Evolutionary conservation across 129 eudicot species (phyloP).

Genomic region (Glebionis coronaria): DNA sequence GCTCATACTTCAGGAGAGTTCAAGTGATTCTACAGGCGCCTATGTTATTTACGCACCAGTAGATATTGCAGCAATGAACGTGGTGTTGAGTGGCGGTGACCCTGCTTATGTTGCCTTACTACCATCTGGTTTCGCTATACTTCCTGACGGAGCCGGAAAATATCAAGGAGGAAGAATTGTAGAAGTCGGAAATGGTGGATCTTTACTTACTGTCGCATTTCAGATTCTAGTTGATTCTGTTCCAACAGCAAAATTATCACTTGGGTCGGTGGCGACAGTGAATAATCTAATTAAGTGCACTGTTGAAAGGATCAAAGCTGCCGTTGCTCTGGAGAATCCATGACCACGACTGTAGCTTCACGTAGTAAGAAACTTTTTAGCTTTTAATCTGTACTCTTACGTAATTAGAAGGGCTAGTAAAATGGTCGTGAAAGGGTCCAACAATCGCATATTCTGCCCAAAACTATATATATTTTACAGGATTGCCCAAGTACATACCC

Average conservation of each 20-base stretch:
- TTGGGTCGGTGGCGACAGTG: slow-evolving; percentile 52
- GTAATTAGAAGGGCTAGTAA: not conserved
- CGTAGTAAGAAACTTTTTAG: slow-evolving; percentile 32
- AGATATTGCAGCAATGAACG: slow-evolving; percentile 50
- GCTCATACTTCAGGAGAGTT: slow-evolving; percentile 64
- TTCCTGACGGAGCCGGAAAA: slow-evolving; percentile 57
- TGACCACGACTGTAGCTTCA: slow-evolving; percentile 11
- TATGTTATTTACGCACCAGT: slow-evolving; percentile 71
- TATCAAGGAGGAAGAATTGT: slow-evolving; percentile 32
- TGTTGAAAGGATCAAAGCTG: slow-evolving; percentile 51
- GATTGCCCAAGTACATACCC: no score
- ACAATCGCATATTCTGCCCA: no score
- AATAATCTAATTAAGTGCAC: slow-evolving; percentile 57
- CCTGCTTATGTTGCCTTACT: slow-evolving; percentile 54
- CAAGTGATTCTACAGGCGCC: slow-evolving; percentile 58
- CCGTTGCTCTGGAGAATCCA: slow-evolving; percentile 33
- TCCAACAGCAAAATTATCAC: slow-evolving; percentile 53
- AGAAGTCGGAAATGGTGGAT: slow-evolving; percentile 47
- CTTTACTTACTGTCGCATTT: slow-evolving; percentile 60
- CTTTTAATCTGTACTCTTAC: not conserved
- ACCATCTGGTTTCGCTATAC: slow-evolving; percentile 74
- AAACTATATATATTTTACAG: no score
- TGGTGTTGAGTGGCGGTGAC: slow-evolving; percentile 61
- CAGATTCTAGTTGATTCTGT: slow-evolving; percentile 59
- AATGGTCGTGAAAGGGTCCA: no score